Base-by-base conservation (phyloP, 441 rosid species). In the Gossypium davidsonii region DNA sequence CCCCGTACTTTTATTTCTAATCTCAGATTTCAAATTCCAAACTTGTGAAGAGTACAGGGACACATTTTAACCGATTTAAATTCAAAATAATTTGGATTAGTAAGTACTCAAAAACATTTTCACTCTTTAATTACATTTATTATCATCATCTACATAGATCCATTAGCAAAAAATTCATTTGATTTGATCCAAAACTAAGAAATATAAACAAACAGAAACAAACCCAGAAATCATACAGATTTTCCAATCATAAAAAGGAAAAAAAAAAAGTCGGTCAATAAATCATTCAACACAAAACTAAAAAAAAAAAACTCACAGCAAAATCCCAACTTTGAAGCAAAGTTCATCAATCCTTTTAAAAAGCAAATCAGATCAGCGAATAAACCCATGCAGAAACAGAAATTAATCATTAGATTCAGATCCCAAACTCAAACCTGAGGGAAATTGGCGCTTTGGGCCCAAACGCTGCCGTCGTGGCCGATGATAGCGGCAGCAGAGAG, bases 381-480 rank as follows among this genome's bases (percentile, higher is more conserved):
- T 8, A 6, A 69, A 74, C 11, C 26, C 66, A 18, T 26, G 61
- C 55, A 73, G 34, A 55, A 2, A 4, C 20, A 53, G 11, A 28
- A 79, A 60, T 52, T 71, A 61, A 67, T 42, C 23, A 72, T 20
- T 57, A 17, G 6, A 28, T 60, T 44, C 67, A 67, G 64, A 68
- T 15, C 42, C 55, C 20, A 3, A 21, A 61, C 6, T 6, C 17
- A 51, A 58, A 89, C 94, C 88, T 79, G 84, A 73, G 94, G 92
- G 74, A 88, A 90, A 39, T 18, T 39, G 73, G 67, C 3, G 82
- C 92, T 90, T 84, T 88, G 90, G n/a, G 92, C 91, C 94, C 94
- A 90, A 76, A 88, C 87, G 77, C 76, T 85, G 79, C 92, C 94
- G 79, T 88, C 94, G 2, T 74, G 87, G 79, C 92, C 94, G 78